These are phyloP conservation scores for Chytridium lagenaria DNA, from an alignment of 371 early-diverging fungal genomes.

Conservation along the genomic window DNA sequence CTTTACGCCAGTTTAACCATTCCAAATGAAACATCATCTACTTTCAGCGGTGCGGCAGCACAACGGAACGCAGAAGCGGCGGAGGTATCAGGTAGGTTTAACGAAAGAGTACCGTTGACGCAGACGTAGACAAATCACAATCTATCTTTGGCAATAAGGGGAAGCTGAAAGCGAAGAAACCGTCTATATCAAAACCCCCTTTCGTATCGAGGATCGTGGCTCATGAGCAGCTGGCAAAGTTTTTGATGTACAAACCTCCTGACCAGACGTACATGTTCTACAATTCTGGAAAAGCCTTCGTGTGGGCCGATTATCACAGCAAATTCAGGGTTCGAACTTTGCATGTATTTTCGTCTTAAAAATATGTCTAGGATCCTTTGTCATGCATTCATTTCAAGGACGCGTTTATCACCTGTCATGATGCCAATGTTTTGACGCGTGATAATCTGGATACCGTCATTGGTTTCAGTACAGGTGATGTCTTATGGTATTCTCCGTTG, in stretches of 20 bases:
- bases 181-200: slow-evolving; percentile 38
- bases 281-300: slow-evolving; percentile 80
- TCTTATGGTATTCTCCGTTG: slow-evolving; percentile 53
- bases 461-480: slow-evolving; percentile 62
- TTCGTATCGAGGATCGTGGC: slow-evolving; percentile 86
- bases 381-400: slow-evolving; percentile 80
- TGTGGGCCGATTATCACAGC: slow-evolving; percentile 76
- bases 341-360: neutral
- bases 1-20: neutral
- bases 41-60: neutral
- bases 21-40: neutral
- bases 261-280: slow-evolving; percentile 83
- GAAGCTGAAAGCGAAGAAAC: slow-evolving; percentile 31
- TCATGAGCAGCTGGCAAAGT: slow-evolving; percentile 78
- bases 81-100: neutral
- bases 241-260: slow-evolving; percentile 71
- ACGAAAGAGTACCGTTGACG: neutral
- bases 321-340: slow-evolving; percentile 61
- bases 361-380: slow-evolving; percentile 69
- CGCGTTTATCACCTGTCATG: slow-evolving; percentile 85
- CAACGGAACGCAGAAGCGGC: neutral
- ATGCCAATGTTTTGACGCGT: slow-evolving; percentile 79
- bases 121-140: neutral
- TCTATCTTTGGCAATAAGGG: slow-evolving; percentile 28
- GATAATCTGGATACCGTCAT: slow-evolving; percentile 87